phyloP scores from a whole-genome alignment of 108 stramenopile species.

The Epithemia pelagica region DNA sequence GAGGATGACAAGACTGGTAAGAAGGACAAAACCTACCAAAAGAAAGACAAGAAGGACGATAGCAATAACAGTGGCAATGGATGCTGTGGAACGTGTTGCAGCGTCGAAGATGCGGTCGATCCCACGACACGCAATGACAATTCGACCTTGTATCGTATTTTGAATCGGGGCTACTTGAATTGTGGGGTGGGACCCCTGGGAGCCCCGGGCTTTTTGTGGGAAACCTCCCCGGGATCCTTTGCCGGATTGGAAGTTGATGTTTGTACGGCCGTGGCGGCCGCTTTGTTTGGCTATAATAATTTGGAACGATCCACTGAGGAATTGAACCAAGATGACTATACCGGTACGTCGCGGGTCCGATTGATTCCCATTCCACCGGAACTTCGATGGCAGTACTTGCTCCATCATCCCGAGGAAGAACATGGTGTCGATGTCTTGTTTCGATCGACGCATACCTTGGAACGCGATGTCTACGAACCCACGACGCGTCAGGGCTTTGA shows the following conservation, averaged over 20 bases:
- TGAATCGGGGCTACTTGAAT: slow-evolving; percentile 12
- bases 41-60: no score
- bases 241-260: slow-evolving; percentile 16
- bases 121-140: no score
- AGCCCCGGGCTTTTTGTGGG: slow-evolving; percentile 12
- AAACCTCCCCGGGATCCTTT: not conserved
- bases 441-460: slow-evolving; percentile 22
- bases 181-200: slow-evolving; percentile 13
- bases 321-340: not conserved
- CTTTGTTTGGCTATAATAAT: slow-evolving; percentile 4
- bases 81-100: no score
- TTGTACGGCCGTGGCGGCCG: slow-evolving; percentile 22
- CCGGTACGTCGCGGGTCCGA: no score
- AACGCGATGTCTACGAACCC: slow-evolving; percentile 20
- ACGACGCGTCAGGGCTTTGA: slow-evolving; percentile 12
- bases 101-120: no score
- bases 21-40: no score
- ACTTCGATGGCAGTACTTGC: not conserved
- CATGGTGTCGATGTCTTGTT: slow-evolving; percentile 9
- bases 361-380: not conserved
- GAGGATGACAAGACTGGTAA: no score
- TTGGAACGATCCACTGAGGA: no score
- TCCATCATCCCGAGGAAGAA: not conserved
- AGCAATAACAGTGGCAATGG: no score
- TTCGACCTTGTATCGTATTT: slow-evolving; percentile 7